A percentile compares a stretch with the other conserved stretches of the same genome.
Conservation (phyloP, 371 early-diverging fungal genomes). For the Mucor circinelloides region DNA sequence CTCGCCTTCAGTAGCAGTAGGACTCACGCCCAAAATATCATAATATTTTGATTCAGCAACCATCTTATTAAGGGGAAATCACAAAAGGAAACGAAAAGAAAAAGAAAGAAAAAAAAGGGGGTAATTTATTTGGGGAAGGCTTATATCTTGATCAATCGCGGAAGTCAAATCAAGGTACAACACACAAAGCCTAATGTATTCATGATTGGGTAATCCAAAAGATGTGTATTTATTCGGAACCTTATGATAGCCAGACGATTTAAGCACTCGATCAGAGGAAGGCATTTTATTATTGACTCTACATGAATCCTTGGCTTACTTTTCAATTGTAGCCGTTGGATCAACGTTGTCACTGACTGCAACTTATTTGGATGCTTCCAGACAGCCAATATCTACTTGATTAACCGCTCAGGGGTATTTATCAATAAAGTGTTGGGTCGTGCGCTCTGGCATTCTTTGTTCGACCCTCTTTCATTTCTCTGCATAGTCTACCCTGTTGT, state of each 20-base stretch:
- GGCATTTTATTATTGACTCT: too few species aligned
- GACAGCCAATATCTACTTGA: too few species aligned
- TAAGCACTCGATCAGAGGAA: too few species aligned
- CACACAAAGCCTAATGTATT: neutral
- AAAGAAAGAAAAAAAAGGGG: neutral
- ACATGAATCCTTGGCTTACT: too few species aligned
- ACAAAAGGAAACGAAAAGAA: conserved; percentile 2
- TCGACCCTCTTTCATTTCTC: too few species aligned
- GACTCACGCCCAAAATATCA: conserved; percentile 89
- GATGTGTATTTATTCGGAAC: neutral
- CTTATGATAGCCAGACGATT: neutral
- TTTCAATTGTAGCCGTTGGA: too few species aligned
- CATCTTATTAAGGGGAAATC: conserved; percentile 39
- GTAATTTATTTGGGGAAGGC: neutral
- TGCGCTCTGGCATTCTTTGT: too few species aligned
- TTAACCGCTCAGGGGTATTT: too few species aligned
- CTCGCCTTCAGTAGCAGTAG: conserved; percentile 79
- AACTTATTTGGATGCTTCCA: too few species aligned
- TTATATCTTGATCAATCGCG: neutral
- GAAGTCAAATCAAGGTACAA: neutral
- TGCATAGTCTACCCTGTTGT: too few species aligned
- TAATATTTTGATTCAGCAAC: conserved; percentile 89
- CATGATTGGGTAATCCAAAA: conserved; percentile 11
- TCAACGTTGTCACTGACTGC: too few species aligned
- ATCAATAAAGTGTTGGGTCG: too few species aligned